Evolutionary conservation across 768 basidiomycete species (phyloP).

Genomic region (Russula ochroleuca): DNA sequence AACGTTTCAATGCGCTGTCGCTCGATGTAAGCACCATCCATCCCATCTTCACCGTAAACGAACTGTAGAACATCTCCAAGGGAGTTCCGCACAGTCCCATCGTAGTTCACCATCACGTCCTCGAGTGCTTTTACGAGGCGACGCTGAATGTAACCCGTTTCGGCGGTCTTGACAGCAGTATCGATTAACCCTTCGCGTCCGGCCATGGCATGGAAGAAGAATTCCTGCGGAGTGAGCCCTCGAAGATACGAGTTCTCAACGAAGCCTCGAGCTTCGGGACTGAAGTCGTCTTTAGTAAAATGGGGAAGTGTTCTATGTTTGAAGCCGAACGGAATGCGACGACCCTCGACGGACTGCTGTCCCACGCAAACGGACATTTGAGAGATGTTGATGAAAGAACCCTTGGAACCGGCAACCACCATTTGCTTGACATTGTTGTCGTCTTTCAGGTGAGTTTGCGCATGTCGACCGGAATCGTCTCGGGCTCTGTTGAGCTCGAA

Average conservation of each 20-base stretch:
- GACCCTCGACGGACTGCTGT: constrained; percentile 96
- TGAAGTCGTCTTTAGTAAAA: constrained; percentile 98
- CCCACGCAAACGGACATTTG: constrained; percentile 99
- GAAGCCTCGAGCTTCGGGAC: constrained; percentile 95
- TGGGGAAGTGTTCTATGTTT: constrained; percentile 94
- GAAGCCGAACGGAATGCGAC: constrained; percentile 98
- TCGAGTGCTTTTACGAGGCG: constrained; percentile 97
- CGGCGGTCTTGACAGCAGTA: constrained; percentile 99
- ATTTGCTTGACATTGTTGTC: constrained; percentile 99
- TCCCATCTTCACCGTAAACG: constrained; percentile 96
- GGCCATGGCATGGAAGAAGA: constrained; percentile 99
- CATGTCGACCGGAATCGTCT: constrained; percentile 91
- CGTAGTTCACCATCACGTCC: constrained; percentile 96
- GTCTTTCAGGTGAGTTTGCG: constrained; percentile 96
- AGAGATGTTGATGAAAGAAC: constrained; percentile 99
- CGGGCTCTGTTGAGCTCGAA: constrained; percentile 90
- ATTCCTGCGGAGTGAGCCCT: constrained; percentile 95
- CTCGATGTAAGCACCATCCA: constrained; percentile 98
- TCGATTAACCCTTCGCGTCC: constrained; percentile 99
- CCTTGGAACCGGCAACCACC: constrained; percentile 98
- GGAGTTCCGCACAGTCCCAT: constrained; percentile 96
- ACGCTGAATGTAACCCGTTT: constrained; percentile 98
- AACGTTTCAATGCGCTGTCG: constrained; percentile 91
- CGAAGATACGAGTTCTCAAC: constrained; percentile 98
- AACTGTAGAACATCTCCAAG: constrained; percentile 95